Conservation (phyloP, 345 rosid genomes). For the Schrenkiella parvula region DNA sequence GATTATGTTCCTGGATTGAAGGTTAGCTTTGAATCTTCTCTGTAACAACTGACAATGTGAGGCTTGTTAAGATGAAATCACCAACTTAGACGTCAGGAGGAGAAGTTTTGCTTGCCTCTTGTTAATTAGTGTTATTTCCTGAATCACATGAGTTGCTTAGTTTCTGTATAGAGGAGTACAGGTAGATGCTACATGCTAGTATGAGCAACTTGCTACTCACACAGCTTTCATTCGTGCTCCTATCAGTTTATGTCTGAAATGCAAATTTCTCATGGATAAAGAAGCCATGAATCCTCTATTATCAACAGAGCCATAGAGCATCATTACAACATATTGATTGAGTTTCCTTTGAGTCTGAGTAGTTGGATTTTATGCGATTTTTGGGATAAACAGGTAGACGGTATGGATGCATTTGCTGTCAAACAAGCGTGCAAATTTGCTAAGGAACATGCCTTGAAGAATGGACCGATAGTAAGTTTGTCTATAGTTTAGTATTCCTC, state of each 20-base stretch:
- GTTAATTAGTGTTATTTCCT: not conserved
- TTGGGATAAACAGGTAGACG: slow-evolving; percentile 61
- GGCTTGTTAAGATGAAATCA: not conserved
- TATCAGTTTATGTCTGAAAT: not conserved
- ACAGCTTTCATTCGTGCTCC: not conserved
- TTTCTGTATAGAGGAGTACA: not conserved
- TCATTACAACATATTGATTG: not conserved
- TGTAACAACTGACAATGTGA: not conserved
- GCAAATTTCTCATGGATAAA: not conserved
- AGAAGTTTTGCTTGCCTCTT: not conserved
- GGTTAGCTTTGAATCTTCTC: slow-evolving; percentile 42
- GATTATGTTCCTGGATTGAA: slow-evolving; percentile 97
- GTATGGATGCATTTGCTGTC: slow-evolving; percentile 97
- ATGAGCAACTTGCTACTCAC: not conserved
- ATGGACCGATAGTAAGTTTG: slow-evolving; percentile 88
- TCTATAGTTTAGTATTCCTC: not conserved
- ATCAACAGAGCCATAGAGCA: too few species aligned
- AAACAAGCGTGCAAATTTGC: slow-evolving; percentile 97
- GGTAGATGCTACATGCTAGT: not conserved
- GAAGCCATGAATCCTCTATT: not conserved
- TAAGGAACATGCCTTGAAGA: slow-evolving; percentile 80
- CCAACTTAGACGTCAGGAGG: not conserved
- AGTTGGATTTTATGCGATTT: not conserved
- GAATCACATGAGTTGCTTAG: not conserved
- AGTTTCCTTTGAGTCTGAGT: too few species aligned